These are phyloP conservation scores for Nepenthes gracilis DNA, from an alignment of 148 eudicot species.

Conservation along the genomic window DNA sequence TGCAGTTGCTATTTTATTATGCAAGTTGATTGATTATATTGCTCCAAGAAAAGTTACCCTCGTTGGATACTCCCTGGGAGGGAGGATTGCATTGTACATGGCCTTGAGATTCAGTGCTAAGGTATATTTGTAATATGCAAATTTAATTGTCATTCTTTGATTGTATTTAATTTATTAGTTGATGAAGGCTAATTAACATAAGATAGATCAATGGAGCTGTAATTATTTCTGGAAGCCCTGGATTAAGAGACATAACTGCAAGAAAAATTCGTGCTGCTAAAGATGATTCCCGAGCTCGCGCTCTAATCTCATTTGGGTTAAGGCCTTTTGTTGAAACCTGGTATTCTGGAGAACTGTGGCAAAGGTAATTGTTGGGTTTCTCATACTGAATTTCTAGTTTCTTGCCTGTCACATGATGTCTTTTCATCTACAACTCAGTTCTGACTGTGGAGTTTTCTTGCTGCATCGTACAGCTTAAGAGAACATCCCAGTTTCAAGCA, in stretches of 20 bases:
- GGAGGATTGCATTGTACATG: constrained; percentile 76
- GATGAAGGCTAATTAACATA: not conserved
- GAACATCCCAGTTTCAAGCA: constrained; percentile 58
- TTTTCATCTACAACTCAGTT: not conserved
- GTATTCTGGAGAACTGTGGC: constrained; percentile 78
- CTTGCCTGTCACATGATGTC: not conserved
- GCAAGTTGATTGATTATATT: constrained; percentile 33
- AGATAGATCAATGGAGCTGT: constrained; percentile 63
- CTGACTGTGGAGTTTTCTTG: not conserved
- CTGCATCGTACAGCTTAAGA: constrained; percentile 51
- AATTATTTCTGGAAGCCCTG: constrained; percentile 94
- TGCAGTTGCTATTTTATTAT: constrained; percentile 33
- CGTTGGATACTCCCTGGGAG: constrained; percentile 97
- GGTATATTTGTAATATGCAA: constrained; percentile 27
- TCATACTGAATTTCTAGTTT: not conserved
- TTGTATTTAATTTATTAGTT: not conserved
- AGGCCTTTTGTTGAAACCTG: constrained; percentile 48
- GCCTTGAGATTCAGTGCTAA: constrained; percentile 46
- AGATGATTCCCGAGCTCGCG: constrained; percentile 66
- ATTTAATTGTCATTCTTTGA: not conserved
- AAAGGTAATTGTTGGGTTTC: constrained; percentile 38
- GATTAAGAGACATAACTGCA: constrained; percentile 34
- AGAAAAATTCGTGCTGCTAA: constrained; percentile 58
- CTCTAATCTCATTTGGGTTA: constrained; percentile 51
- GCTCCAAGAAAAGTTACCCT: constrained; percentile 47